These are phyloP conservation scores for Psophocarpus tetragonolobus DNA, from an alignment of 306 rosid genomes.

Conservation along the genomic window DNA sequence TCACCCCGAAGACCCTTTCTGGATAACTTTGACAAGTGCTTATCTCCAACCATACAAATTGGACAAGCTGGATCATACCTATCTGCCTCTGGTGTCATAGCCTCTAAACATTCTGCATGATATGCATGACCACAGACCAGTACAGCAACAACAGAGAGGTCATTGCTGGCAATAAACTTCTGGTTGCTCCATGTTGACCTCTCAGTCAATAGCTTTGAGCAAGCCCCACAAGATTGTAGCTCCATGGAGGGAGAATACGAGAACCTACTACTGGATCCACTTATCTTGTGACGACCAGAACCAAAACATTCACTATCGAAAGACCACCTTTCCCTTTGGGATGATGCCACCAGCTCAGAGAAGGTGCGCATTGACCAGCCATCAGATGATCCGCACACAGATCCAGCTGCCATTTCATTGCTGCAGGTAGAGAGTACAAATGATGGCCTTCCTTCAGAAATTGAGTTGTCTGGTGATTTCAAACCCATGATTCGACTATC, in stretches of 20 bases:
- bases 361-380: slow-evolving; percentile 96
- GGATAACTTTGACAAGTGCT: slow-evolving; percentile 56
- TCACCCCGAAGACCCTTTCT: slow-evolving; percentile 54
- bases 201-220: slow-evolving; percentile 69
- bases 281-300: slow-evolving; percentile 63
- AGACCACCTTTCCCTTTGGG: slow-evolving; percentile 91
- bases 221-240: slow-evolving; percentile 67
- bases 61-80: slow-evolving; percentile 82
- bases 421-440: slow-evolving; percentile 79
- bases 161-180: slow-evolving; percentile 53
- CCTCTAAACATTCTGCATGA: slow-evolving; percentile 87
- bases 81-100: slow-evolving; percentile 65
- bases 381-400: slow-evolving; percentile 85
- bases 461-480: slow-evolving; percentile 81
- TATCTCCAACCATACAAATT: slow-evolving; percentile 69
- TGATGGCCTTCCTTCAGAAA: slow-evolving; percentile 81
- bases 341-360: slow-evolving; percentile 91
- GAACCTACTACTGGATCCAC: slow-evolving; percentile 79
- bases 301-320: slow-evolving; percentile 79
- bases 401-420: slow-evolving; percentile 72
- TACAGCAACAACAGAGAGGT: slow-evolving; percentile 73
- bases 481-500: slow-evolving; percentile 69
- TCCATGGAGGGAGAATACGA: slow-evolving; percentile 80
- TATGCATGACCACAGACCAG: slow-evolving; percentile 77
- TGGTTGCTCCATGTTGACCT: slow-evolving; percentile 75